Evolutionary conservation across 345 rosid genomes (phyloP), one percentile per base, ranked within the genome.

Genomic region (Eucalyptus erythrocorys): DNA sequence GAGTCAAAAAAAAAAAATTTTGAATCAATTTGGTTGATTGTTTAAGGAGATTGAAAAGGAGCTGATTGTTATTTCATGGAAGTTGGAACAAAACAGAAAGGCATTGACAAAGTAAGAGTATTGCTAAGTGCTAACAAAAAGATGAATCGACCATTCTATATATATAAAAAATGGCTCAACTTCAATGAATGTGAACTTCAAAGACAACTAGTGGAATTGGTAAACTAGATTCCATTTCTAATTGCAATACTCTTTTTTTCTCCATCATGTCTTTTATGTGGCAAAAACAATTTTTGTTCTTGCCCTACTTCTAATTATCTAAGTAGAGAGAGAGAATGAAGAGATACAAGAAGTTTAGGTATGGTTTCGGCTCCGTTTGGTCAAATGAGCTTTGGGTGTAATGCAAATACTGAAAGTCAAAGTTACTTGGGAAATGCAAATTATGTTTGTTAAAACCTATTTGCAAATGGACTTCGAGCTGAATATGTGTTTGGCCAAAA

Each of bases 331-430:
- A 13, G 14, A 13, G 34, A 30, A 64, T 6, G 19, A 2, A 64
- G 71, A 61, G 71, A 64, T 6, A 61, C 17, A 13, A 64, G 5
- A 64, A 64, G 71, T n/a, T 19, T 3, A 4, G 10, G 14, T n/a
- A 7, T 64, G 34, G 0, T 64, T 30, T 64, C 1, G 10, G 9
- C 9, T 51, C 0, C 2, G 0, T 51, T 51, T 51, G 57, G 24
- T 19, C 19, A 51, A 51, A 51, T 51, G 2, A 51, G 57, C 0
- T 51, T 51, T 7, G 24, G 4, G 10, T 19, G 0, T 51, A 7
- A 51, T 19, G 2, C 9, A 51, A 51, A 51, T 51, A 24, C 0
- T 19, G 0, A 51, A 51, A 51, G 2, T 51, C 24, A 51, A 51
- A 51, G 24, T 51, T 51, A 51, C 7, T 51, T 51, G 57, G 57